These are phyloP conservation scores for Apiospora marii DNA, from an alignment of 2,329 filamentous ascomycete genomes.

Conservation along the genomic window DNA sequence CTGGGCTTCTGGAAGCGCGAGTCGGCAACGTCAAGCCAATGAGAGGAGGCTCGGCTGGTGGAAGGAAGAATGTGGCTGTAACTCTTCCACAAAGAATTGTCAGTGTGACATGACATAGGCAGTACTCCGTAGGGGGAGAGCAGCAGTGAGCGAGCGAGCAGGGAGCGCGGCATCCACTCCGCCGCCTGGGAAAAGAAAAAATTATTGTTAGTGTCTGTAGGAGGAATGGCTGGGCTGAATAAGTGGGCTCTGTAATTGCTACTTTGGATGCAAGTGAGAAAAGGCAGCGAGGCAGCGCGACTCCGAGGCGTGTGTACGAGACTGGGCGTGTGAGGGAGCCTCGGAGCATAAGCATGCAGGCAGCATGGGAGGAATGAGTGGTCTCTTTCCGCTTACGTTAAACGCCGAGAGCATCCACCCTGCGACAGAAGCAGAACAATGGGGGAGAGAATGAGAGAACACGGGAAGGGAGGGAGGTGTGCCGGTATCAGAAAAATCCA, in stretches of 20 bases:
- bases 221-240: constrained; percentile 17
- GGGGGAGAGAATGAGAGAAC: background rate
- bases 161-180: constrained; percentile 6
- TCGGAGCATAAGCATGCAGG: constrained; percentile 18
- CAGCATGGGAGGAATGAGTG: constrained; percentile 16
- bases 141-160: background rate
- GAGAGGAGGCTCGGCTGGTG: background rate
- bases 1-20: constrained; percentile 2
- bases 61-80: constrained; percentile 9
- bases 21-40: constrained; percentile 13
- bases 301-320: too few species aligned
- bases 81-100: constrained; percentile 15
- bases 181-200: constrained; percentile 4
- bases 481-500: background rate
- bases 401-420: constrained; percentile 15
- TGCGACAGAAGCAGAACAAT: constrained; percentile 10
- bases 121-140: background rate
- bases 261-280: constrained; percentile 19
- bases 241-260: background rate
- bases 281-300: background rate
- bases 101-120: constrained; percentile 6
- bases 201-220: constrained; percentile 9
- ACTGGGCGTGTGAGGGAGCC: constrained; percentile 3
- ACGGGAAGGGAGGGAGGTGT: constrained; percentile 4
- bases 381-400: constrained; percentile 22